Evolutionary conservation across 257 asterid species (phyloP).

Genomic region (Solanum bukasovii): DNA sequence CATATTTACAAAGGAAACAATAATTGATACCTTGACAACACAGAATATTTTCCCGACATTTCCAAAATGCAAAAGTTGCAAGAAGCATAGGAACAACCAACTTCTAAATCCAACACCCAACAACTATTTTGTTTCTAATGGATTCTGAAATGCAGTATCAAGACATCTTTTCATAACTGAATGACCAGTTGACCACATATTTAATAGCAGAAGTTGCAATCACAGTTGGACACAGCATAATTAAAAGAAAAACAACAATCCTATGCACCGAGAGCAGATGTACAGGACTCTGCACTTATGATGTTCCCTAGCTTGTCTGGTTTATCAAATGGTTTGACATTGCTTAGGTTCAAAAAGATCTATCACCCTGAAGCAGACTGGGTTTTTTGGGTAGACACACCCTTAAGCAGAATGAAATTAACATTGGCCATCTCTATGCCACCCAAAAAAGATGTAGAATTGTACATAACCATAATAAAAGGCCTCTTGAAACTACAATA

Average conservation of each 20-base stretch:
- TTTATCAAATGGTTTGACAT: not conserved
- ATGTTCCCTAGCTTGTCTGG: not conserved
- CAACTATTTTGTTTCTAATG: not conserved
- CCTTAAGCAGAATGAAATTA: not conserved
- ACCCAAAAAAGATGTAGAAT: not conserved
- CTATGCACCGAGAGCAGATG: not conserved
- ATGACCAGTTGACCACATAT: not conserved
- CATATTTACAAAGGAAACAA: conserved; percentile 24
- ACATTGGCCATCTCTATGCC: not conserved
- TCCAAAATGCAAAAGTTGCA: not conserved
- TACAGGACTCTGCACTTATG: not conserved
- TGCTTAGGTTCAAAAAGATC: not conserved
- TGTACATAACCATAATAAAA: not conserved
- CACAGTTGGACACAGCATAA: not conserved
- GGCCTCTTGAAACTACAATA: not conserved
- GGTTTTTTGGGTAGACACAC: not conserved
- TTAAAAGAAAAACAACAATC: not conserved
- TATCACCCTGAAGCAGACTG: not conserved
- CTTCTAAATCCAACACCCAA: not conserved
- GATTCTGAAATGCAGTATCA: not conserved
- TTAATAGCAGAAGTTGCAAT: not conserved
- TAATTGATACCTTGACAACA: not conserved
- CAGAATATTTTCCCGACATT: not conserved
- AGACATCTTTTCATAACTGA: not conserved
- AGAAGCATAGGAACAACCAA: not conserved